Evolutionary conservation across 768 basidiomycete species (phyloP).

Genomic region (Clathrus columnatus): DNA sequence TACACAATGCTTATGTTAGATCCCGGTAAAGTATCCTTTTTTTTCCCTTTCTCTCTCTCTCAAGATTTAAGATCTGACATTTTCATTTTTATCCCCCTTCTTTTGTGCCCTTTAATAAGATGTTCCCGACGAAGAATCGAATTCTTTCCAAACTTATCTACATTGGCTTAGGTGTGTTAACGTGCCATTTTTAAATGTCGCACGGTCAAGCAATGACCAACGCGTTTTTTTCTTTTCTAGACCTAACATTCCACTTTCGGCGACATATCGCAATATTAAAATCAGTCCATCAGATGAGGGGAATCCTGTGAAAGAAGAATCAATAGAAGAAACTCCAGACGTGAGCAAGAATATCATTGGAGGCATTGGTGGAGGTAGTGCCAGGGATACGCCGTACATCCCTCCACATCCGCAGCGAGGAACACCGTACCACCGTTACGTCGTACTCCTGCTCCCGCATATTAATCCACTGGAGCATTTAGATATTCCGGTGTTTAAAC

Average conservation of each 20-base stretch:
- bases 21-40: constrained; percentile 53
- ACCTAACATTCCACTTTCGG: constrained; percentile 72
- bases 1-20: constrained; percentile 90
- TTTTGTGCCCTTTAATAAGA: too few relatives aligned
- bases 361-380: too few relatives aligned
- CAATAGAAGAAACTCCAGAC: constrained; percentile 19
- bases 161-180: constrained; percentile 77
- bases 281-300: constrained; percentile 15
- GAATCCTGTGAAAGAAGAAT: not conserved
- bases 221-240: constrained; percentile 29
- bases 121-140: constrained; percentile 63
- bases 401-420: constrained; percentile 90
- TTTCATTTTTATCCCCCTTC: not conserved
- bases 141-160: constrained; percentile 61
- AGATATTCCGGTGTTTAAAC: constrained; percentile 17
- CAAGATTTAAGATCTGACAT: not conserved
- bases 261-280: constrained; percentile 33
- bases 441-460: constrained; percentile 67
- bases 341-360: too few relatives aligned
- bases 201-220: not conserved
- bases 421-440: constrained; percentile 86
- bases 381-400: constrained; percentile 65
- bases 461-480: constrained; percentile 27
- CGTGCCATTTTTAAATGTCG: constrained; percentile 4
- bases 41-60: not conserved